phyloP scores from a whole-genome alignment of 2,329 filamentous ascomycete species.

The Fusarium sp. region DNA sequence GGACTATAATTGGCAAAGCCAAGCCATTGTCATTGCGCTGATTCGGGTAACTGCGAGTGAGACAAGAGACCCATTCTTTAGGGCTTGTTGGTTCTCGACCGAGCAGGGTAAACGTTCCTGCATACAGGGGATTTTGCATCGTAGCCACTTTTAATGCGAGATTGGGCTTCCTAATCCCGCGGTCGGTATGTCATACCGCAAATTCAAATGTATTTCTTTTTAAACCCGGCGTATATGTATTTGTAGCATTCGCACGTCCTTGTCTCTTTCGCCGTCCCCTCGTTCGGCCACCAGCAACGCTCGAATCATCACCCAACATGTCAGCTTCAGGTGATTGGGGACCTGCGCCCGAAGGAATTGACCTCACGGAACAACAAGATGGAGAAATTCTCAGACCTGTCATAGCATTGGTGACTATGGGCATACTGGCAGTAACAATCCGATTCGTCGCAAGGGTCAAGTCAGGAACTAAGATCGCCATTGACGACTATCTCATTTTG shows the following conservation, averaged over 20 bases:
- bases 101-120: not conserved
- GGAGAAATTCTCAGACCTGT: slow-evolving; percentile 1
- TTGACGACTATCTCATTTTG: slow-evolving; percentile 1
- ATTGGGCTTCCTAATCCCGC: not conserved
- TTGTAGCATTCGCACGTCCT: not conserved
- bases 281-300: no score
- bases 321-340: slow-evolving; percentile 5
- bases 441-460: not conserved
- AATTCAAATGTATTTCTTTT: no score
- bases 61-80: not conserved
- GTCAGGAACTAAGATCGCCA: not conserved
- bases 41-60: not conserved
- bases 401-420: not conserved
- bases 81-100: not conserved
- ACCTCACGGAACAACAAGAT: not conserved
- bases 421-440: not conserved
- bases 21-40: not conserved
- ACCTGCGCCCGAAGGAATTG: not conserved
- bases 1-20: not conserved
- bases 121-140: not conserved
- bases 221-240: not conserved
- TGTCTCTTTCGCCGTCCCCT: no score
- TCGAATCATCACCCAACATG: not conserved
- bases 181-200: not conserved
- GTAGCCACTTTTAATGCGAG: not conserved